A percentile compares a stretch with the other conserved stretches of the same genome.
Conservation (phyloP, 345 rosid species). For the Ceriops zippeliana region DNA sequence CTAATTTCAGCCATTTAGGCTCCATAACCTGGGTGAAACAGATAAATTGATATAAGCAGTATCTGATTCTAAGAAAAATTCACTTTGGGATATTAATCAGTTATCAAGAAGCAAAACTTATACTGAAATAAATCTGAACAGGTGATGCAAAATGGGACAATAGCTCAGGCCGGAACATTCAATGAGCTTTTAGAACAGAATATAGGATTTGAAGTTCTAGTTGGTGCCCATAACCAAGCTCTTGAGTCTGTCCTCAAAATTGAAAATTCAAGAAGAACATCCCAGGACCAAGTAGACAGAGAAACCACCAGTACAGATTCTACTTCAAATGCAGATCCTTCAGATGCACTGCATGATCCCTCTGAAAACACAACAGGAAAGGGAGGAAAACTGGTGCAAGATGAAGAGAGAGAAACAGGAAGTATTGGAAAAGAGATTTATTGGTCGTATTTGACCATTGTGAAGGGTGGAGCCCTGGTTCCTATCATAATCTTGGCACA, state of each 20-base stretch:
- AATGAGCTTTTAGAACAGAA: conserved; percentile 69
- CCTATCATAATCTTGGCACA: conserved; percentile 84
- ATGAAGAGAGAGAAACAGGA: conserved; percentile 89
- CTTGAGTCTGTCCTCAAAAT: conserved; percentile 62
- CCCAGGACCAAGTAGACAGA: conserved; percentile 33
- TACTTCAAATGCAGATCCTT: conserved; percentile 33
- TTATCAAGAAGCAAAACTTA: background rate
- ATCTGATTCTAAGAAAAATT: background rate
- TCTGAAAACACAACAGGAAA: conserved; percentile 53
- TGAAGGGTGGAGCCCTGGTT: conserved; percentile 66
- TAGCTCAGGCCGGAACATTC: conserved; percentile 75
- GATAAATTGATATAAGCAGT: too few species aligned
- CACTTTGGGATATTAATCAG: background rate
- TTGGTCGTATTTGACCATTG: conserved; percentile 65
- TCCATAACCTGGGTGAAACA: too few species aligned
- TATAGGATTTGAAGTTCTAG: conserved; percentile 81
- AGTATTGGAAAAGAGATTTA: conserved; percentile 85
- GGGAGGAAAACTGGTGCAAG: conserved; percentile 80
- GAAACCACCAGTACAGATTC: conserved; percentile 37
- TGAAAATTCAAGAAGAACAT: conserved; percentile 51
- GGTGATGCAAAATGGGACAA: conserved; percentile 94
- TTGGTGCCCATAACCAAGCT: conserved; percentile 87
- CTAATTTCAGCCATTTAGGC: background rate
- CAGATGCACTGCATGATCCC: conserved; percentile 39
- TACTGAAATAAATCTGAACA: conserved; percentile 25